Evolutionary conservation across 1,284 basidiomycete species (phyloP), one percentile per base, ranked within the genome.

Genomic region (Gymnopus androsaceus): DNA sequence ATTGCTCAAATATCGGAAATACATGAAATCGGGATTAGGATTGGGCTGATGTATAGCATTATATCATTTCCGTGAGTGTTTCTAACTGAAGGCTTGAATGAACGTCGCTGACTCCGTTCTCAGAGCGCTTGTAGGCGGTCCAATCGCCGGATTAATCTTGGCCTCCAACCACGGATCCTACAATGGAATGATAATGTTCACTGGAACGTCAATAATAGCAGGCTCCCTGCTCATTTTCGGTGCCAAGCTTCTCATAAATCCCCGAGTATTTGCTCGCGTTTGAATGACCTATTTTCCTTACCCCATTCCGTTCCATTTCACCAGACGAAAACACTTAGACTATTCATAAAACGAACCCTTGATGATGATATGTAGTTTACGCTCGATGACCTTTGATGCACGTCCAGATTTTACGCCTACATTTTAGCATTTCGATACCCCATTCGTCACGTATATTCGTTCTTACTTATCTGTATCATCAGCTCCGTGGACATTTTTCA

Each of bases 11-110:
- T 86, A 58, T 81, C 81, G 28, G 76, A 83, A 28, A 70, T 78
- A n/a, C 61, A 69, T 8, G 76, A 80, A 63, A 79, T 86, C 51
- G 85, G 86, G 3, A 75, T 75, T 17, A 74, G 83, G 40, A 80
- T 88, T 37, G 85, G 85, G 17, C 70, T 81, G 56, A 63, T 87
- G 45, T 88, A 87, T 62, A 82, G 73, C 25, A 67, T 85, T 17
- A 79, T 86, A 25, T 84, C 86, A 0, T 73, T 87, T 44, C 83
- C 85, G 85, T 88, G 66, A 76, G 85, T 84, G 28, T 41, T 41
- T 21, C 19, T 21, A 30, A 19, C 23, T 19, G 15, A 31, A 5
- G n/a, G n/a, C 45, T n/a, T 54, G 14, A 40, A 5, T 40, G 4
- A 21, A 14, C 9, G n/a, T 9, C 15, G 11, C 23, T 34, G 47